A percentile compares a stretch with the other conserved stretches of the same genome.
Conservation (phyloP, 345 rosid species). For the Aquilaria malaccensis region DNA sequence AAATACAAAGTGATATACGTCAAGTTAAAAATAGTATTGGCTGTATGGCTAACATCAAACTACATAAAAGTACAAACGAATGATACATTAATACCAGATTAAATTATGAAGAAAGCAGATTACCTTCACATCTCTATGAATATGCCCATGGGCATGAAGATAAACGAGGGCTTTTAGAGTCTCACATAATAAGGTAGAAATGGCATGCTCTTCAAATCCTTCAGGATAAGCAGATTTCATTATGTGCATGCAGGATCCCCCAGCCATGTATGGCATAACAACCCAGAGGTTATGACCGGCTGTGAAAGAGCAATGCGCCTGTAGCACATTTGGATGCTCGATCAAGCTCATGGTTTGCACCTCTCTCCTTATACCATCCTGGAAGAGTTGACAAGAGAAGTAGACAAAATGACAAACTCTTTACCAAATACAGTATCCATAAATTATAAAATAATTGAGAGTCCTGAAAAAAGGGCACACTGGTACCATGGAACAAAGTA, state of each 20-base stretch:
- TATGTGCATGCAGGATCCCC: slow-evolving; percentile 76
- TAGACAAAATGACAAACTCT: slow-evolving; percentile 4
- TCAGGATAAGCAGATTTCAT: slow-evolving; percentile 68
- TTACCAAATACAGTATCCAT: neutral
- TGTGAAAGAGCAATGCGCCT: slow-evolving; percentile 71
- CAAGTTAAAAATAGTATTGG: too few species aligned
- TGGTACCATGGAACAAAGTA: too few species aligned
- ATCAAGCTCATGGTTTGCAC: slow-evolving; percentile 72
- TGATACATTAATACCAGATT: neutral
- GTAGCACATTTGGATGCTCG: slow-evolving; percentile 62
- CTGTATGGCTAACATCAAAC: neutral
- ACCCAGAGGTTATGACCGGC: slow-evolving; percentile 63
- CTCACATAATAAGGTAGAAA: slow-evolving; percentile 64
- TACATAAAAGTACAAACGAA: neutral
- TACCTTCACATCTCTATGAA: slow-evolving; percentile 96
- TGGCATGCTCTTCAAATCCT: slow-evolving; percentile 83
- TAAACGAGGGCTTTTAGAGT: slow-evolving; percentile 82
- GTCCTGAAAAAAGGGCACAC: neutral
- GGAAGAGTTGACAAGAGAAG: neutral
- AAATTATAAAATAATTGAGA: neutral
- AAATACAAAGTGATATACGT: neutral
- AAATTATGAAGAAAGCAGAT: neutral
- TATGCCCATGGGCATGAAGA: slow-evolving; percentile 76
- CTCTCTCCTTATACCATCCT: slow-evolving; percentile 79
- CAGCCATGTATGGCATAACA: slow-evolving; percentile 93